Conservation (phyloP, 2,329 filamentous ascomycete genomes). For the Mycosphaerelloides madeirae region DNA sequence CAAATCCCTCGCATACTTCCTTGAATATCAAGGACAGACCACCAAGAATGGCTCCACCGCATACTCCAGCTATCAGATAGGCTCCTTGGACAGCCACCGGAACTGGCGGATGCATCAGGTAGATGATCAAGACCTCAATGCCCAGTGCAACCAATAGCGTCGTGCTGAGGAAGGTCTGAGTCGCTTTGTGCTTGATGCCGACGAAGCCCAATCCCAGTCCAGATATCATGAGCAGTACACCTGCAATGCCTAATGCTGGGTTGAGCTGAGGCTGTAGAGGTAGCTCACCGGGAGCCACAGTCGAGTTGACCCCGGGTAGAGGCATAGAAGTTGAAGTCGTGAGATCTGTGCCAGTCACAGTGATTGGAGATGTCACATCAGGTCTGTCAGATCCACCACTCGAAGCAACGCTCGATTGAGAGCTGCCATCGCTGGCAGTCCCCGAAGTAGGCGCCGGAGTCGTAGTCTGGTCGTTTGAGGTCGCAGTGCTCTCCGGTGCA, state of each 20-base stretch:
- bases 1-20: conserved; percentile 79
- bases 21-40: conserved; percentile 71
- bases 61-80: conserved; percentile 72
- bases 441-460: conserved; percentile 3
- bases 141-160: conserved; percentile 68
- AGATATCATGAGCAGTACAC: conserved; percentile 67
- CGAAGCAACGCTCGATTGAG: neutral
- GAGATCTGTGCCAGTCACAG: conserved; percentile 1
- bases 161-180: conserved; percentile 76
- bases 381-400: neutral
- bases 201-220: conserved; percentile 69
- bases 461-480: neutral
- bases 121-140: conserved; percentile 75
- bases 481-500: conserved; percentile 1
- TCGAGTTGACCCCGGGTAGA: conserved; percentile 2
- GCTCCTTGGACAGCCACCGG: conserved; percentile 73
- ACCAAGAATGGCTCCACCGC: conserved; percentile 71
- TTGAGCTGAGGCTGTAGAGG: conserved; percentile 72
- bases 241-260: conserved; percentile 74
- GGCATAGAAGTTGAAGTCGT: neutral
- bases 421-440: neutral
- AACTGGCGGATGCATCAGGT: conserved; percentile 78
- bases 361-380: conserved; percentile 2
- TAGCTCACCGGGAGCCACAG: conserved; percentile 37
- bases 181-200: conserved; percentile 72